These are phyloP conservation scores for Thelonectria blattea DNA, from an alignment of 2,329 filamentous ascomycete genomes.

Conservation along the genomic window DNA sequence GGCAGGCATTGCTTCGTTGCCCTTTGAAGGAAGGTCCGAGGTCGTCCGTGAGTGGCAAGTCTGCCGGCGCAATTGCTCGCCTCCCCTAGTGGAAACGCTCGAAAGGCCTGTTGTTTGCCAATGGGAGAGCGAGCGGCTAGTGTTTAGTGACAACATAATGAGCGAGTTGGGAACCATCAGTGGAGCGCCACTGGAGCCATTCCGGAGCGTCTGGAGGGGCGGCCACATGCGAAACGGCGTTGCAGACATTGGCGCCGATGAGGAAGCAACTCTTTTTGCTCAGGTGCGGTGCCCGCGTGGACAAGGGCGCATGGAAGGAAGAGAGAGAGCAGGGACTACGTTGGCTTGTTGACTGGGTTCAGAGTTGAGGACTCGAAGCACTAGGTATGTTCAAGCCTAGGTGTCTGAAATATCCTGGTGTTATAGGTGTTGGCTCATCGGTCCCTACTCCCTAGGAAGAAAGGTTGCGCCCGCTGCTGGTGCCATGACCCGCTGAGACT, in stretches of 20 bases:
- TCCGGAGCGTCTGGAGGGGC: conserved; percentile 16
- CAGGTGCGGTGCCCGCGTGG: neutral
- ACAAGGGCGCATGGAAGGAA: conserved; percentile 10
- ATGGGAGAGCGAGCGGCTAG: neutral
- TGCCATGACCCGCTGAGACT: conserved; percentile 34
- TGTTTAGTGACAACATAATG: conserved; percentile 18
- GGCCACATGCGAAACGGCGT: conserved; percentile 21
- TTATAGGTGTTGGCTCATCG: conserved; percentile 1
- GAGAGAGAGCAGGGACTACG: no score
- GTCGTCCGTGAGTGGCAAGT: neutral
- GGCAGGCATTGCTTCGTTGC: conserved; percentile 7
- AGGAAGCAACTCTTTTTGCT: neutral
- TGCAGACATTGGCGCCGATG: neutral
- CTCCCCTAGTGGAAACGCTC: neutral
- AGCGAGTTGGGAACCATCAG: conserved; percentile 9
- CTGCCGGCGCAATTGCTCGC: conserved; percentile 6
- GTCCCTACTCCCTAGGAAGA: conserved; percentile 25
- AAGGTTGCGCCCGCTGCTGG: conserved; percentile 30
- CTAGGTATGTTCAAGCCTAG: no score
- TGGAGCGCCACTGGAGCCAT: conserved; percentile 18
- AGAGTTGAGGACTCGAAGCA: no score
- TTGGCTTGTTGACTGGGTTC: neutral
- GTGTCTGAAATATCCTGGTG: no score
- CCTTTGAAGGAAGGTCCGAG: conserved; percentile 7
- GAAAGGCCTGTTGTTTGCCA: neutral